These are phyloP conservation scores for Yamadazyma scolyti DNA, from an alignment of 805 yeast genomes.

Conservation along the genomic window DNA sequence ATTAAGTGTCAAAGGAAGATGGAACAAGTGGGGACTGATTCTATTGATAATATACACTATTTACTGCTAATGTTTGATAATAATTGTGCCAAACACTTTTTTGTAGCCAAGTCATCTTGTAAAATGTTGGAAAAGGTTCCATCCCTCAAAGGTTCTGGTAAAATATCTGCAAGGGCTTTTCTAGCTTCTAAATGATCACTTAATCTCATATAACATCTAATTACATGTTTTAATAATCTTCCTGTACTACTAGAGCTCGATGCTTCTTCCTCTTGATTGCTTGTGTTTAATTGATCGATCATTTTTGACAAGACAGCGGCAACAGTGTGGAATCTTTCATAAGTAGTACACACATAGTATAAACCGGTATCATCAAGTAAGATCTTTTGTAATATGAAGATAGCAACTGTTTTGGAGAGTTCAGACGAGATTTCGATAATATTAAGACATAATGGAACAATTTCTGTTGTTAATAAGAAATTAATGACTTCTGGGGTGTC, in stretches of 20 bases:
- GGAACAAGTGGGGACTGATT: no score
- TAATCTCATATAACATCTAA: constrained; percentile 86
- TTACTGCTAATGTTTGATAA: constrained; percentile 53
- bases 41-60: constrained; percentile 4
- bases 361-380: constrained; percentile 89
- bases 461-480: constrained; percentile 89
- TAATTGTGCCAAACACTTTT: constrained; percentile 80
- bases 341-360: constrained; percentile 89
- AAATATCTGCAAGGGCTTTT: constrained; percentile 72
- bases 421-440: constrained; percentile 96
- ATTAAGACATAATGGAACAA: constrained; percentile 88
- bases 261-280: constrained; percentile 13
- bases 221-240: constrained; percentile 85
- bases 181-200: constrained; percentile 90
- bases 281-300: constrained; percentile 70
- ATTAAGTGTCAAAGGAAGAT: no score
- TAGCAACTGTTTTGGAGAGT: constrained; percentile 92
- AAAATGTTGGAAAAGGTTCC: constrained; percentile 77
- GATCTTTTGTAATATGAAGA: constrained; percentile 91
- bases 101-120: constrained; percentile 85
- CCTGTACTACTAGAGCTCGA: constrained; percentile 54
- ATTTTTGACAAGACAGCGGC: constrained; percentile 81
- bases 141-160: constrained; percentile 86
- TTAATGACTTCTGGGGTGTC: constrained; percentile 94
- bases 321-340: constrained; percentile 91